Conservation (phyloP, 1,284 basidiomycete genomes). For the Apiotrichum sp. region DNA sequence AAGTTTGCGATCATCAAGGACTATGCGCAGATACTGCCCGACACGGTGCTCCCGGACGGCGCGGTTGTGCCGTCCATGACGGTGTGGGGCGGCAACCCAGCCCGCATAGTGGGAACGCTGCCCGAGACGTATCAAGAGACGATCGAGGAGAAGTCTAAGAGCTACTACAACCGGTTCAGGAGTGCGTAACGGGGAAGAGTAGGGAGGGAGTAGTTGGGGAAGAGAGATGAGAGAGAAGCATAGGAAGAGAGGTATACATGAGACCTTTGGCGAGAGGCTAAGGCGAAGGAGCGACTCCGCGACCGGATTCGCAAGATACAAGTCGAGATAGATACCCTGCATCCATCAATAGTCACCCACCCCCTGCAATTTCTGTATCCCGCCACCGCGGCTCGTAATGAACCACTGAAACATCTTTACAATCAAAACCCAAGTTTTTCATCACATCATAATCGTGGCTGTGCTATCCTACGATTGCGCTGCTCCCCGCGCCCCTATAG, state of each 20-base stretch:
- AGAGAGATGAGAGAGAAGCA: background rate
- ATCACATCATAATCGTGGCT: background rate
- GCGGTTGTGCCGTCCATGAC: conserved; percentile 86
- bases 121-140: conserved; percentile 84
- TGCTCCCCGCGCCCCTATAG: too few relatives aligned
- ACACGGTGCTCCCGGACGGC: conserved; percentile 83
- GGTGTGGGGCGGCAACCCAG: conserved; percentile 82
- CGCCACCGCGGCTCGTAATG: too few relatives aligned
- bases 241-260: conserved; percentile 1
- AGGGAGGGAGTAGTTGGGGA: background rate
- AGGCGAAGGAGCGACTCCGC: conserved; percentile 1
- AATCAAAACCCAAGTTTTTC: background rate
- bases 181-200: background rate
- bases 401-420: background rate
- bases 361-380: background rate
- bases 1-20: conserved; percentile 97
- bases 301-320: conserved; percentile 4
- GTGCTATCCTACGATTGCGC: too few relatives aligned
- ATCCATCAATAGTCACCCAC: background rate
- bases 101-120: conserved; percentile 70
- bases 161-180: conserved; percentile 64
- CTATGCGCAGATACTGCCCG: conserved; percentile 67
- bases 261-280: background rate
- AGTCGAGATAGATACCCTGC: background rate
- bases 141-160: conserved; percentile 70